Evolutionary conservation across 2,329 filamentous ascomycete genomes (phyloP).

Genomic region (Fusarium secorum): DNA sequence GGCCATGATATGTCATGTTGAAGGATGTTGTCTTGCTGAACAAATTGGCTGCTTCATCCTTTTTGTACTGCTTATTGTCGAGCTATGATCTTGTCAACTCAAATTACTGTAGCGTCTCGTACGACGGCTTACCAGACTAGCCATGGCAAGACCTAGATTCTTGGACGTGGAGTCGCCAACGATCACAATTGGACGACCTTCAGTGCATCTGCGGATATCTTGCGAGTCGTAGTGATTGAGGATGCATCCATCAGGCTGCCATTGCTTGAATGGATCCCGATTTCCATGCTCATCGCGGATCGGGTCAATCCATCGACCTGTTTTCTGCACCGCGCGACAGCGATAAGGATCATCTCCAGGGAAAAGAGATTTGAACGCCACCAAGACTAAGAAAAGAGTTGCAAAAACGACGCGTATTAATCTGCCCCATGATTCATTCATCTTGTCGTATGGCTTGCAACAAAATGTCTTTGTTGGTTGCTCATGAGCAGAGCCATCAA

Average conservation of each 20-base stretch:
- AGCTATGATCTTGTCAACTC: not conserved
- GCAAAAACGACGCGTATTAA: not conserved
- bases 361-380: not conserved
- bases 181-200: constrained; percentile 60
- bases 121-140: constrained; percentile 28
- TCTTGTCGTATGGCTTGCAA: not conserved
- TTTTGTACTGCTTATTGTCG: not conserved
- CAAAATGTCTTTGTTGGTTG: not conserved
- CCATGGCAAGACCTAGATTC: constrained; percentile 63
- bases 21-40: not conserved
- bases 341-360: constrained; percentile 56
- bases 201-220: constrained; percentile 61
- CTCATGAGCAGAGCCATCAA: not conserved
- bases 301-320: constrained; percentile 58
- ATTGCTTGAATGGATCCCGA: constrained; percentile 52
- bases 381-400: not conserved
- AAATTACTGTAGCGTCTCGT: fast-evolving
- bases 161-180: constrained; percentile 66
- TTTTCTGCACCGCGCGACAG: constrained; percentile 58
- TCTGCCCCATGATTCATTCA: not conserved
- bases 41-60: not conserved
- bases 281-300: constrained; percentile 36
- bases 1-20: constrained; percentile 5
- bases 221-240: constrained; percentile 61
- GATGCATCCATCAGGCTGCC: constrained; percentile 67